These are phyloP conservation scores for Trifolium dubium DNA, from an alignment of 306 rosid genomes.

Conservation along the genomic window DNA sequence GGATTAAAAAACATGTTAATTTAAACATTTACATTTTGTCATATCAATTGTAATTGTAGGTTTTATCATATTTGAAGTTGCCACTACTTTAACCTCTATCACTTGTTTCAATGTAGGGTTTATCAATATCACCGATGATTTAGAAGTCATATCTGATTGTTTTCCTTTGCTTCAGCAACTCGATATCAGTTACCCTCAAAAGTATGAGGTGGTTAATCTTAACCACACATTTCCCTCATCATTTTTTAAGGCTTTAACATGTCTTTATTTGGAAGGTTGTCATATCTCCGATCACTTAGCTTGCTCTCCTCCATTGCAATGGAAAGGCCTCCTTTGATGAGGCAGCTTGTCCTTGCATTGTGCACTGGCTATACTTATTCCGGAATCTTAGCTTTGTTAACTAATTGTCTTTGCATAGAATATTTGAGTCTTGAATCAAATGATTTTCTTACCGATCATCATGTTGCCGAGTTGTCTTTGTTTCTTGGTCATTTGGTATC, in stretches of 20 bases:
- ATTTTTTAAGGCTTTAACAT: neutral
- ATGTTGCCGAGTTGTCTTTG: neutral
- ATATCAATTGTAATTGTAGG: too few relatives aligned
- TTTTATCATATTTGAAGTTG: neutral
- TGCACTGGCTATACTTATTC: neutral
- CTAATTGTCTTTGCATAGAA: neutral
- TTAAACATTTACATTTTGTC: too few relatives aligned
- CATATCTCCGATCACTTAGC: neutral
- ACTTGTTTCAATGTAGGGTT: conserved; percentile 41
- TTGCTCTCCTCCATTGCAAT: neutral
- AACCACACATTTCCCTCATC: too few relatives aligned
- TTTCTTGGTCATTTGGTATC: neutral
- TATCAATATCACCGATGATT: conserved; percentile 40
- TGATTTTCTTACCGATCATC: neutral
- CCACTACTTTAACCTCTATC: conserved; percentile 44
- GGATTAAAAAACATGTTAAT: too few relatives aligned
- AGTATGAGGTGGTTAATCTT: too few relatives aligned
- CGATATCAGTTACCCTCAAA: conserved; percentile 14
- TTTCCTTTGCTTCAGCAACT: conserved; percentile 65
- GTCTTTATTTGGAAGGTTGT: too few relatives aligned
- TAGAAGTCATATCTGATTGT: conserved; percentile 34
- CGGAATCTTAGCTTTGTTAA: neutral
- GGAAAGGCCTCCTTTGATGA: neutral
- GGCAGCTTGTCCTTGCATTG: neutral
- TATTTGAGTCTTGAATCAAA: neutral